Percentiles rank a stretch among this genome's conserved stretches.
These are phyloP conservation scores for Endocladia muricata DNA, from an alignment of 31 red algal species.

Conservation along the genomic window DNA sequence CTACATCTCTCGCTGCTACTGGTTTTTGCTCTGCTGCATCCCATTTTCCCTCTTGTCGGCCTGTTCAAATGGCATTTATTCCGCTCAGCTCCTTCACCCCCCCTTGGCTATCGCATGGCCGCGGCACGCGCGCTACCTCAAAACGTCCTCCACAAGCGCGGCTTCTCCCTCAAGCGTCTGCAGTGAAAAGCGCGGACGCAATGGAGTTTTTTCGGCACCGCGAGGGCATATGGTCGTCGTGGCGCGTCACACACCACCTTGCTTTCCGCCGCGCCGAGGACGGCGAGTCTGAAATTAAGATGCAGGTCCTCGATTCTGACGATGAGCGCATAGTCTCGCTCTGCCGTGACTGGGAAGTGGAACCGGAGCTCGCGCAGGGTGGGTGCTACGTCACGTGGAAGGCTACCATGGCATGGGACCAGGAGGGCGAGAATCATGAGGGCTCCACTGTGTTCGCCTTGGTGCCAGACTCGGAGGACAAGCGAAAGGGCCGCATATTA, in stretches of 20 bases:
- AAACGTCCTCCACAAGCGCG: neutral
- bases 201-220: conserved; percentile 93
- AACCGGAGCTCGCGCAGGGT: conserved; percentile 43
- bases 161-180: neutral
- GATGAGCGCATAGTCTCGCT: conserved; percentile 76
- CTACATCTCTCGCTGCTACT: no score
- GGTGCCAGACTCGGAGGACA: conserved; percentile 49
- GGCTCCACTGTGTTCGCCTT: conserved; percentile 89
- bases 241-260: conserved; percentile 95
- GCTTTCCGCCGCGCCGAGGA: conserved; percentile 86
- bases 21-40: no score
- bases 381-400: conserved; percentile 92
- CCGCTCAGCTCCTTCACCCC: conserved; percentile 20
- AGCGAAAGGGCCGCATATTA: conserved; percentile 74
- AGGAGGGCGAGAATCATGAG: conserved; percentile 91
- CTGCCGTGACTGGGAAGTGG: conserved; percentile 60
- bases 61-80: conserved; percentile 55
- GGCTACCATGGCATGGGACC: conserved; percentile 92
- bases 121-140: neutral
- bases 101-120: neutral
- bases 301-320: conserved; percentile 47
- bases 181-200: conserved; percentile 42
- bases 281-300: conserved; percentile 76
- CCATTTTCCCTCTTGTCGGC: no score
- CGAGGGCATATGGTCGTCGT: conserved; percentile 73